Evolutionary conservation across 495 filamentous ascomycete species (phyloP).

Genomic region (Aspergillus bertholletiae): DNA sequence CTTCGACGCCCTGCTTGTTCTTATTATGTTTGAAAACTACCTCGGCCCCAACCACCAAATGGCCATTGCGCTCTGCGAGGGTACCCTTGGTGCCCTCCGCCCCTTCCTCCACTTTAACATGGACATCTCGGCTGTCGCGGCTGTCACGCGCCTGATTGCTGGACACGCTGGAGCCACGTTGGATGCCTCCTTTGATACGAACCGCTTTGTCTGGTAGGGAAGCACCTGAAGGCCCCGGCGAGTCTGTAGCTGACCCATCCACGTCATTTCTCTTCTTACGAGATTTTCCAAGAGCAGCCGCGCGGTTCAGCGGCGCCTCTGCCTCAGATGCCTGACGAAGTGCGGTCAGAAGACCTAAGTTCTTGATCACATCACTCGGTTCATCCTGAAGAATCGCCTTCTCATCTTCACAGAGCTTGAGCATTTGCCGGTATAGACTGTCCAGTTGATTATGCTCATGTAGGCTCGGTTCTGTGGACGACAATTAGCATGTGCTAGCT

Average conservation of each 20-base stretch:
- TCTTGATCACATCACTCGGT: slow-evolving; percentile 56
- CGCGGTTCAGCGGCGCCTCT: slow-evolving; percentile 49
- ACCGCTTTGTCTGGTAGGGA: slow-evolving; percentile 40
- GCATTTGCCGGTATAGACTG: slow-evolving; percentile 57
- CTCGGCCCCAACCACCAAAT: slow-evolving; percentile 68
- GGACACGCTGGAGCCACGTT: slow-evolving; percentile 56
- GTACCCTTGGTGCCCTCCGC: slow-evolving; percentile 47
- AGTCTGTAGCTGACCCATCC: slow-evolving; percentile 65
- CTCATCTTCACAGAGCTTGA: slow-evolving; percentile 61
- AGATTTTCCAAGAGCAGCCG: slow-evolving; percentile 43
- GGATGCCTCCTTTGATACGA: slow-evolving; percentile 42
- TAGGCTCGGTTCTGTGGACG: slow-evolving; percentile 32
- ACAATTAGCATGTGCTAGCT: slow-evolving; percentile 11
- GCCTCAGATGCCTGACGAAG: slow-evolving; percentile 56
- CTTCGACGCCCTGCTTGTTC: slow-evolving; percentile 62
- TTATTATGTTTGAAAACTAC: slow-evolving; percentile 80
- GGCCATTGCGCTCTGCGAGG: slow-evolving; percentile 45
- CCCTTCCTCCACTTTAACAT: slow-evolving; percentile 56
- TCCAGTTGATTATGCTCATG: slow-evolving; percentile 50
- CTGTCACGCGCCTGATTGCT: slow-evolving; percentile 41
- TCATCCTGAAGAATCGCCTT: slow-evolving; percentile 55
- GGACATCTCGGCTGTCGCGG: slow-evolving; percentile 34
- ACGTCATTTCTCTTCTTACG: slow-evolving; percentile 68
- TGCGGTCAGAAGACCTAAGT: slow-evolving; percentile 57
- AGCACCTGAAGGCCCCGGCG: slow-evolving; percentile 60